Evolutionary conservation across 495 filamentous ascomycete species (phyloP), one percentile per base, ranked within the genome.

Genomic region (Penicillium diatomitis): DNA sequence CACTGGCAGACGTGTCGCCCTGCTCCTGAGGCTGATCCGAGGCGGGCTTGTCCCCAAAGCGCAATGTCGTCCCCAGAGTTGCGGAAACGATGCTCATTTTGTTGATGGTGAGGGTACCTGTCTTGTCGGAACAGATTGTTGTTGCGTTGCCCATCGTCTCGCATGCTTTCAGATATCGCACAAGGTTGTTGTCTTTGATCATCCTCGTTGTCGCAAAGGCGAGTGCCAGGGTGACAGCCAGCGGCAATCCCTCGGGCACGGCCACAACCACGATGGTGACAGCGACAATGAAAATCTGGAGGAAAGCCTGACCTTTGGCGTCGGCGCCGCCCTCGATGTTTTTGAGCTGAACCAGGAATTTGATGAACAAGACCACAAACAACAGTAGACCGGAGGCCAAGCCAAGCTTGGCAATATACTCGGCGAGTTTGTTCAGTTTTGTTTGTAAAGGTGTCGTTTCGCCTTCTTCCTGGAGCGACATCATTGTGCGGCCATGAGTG

Each of bases 101-200:
- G 58, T 95, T 95, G 63, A 90, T 83, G 0, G 88, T 92, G n/a
- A 97, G 72, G 3, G 91, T 97, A 47, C 91, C 91, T 0, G 91
- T 97, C 65, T 97, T 97, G 70, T 97, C 91, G 3, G 90, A 95
- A 67, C 91, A 97, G 42, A 97, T 87, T 2, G 88, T 91, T 0
- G 90, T 95, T 4, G 91, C 91, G 65, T 96, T 96, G 27, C 91
- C 91, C 91, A 97, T 97, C n/a, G 91, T 94, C 65, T 97, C 91
- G 65, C 91, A 97, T 39, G 91, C 90, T 56, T 88, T 84, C 36
- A 97, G 73, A 47, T 91, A 78, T 30, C 91, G 87, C 44, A 97
- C 91, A 42, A 97, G 66, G 53, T 96, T 96, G 67, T 95, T 91
- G 57, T 96, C 91, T 64, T 87, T 92, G 40, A 96, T 71, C 91